A percentile compares a stretch with the other conserved stretches of the same genome.
These are phyloP conservation scores for Heteromeles arbutifolia DNA, from an alignment of 306 rosid genomes.

Conservation along the genomic window DNA sequence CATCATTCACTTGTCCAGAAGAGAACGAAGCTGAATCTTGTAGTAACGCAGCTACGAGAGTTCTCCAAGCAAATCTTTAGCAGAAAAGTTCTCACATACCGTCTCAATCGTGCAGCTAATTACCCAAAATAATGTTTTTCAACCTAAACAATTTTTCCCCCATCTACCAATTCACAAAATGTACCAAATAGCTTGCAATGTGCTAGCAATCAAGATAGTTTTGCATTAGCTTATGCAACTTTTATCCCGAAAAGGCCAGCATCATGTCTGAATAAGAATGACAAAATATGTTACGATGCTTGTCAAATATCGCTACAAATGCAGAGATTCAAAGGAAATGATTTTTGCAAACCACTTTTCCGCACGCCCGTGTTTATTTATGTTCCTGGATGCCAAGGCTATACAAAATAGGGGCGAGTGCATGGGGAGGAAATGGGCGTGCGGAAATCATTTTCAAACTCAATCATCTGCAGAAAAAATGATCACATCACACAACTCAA, in stretches of 20 bases:
- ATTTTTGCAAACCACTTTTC: too few species aligned
- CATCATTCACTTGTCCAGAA: background rate
- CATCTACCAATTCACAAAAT: background rate
- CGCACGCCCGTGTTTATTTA: too few species aligned
- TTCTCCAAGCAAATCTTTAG: background rate
- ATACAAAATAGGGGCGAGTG: too few species aligned
- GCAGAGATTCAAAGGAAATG: too few species aligned
- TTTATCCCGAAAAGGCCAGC: too few species aligned
- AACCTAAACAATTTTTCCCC: too few species aligned
- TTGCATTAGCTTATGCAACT: background rate
- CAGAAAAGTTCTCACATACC: background rate
- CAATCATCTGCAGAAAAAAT: background rate
- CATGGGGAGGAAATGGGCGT: too few species aligned
- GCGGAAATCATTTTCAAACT: background rate
- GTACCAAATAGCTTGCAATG: background rate
- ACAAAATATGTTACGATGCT: background rate
- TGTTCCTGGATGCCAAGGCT: too few species aligned
- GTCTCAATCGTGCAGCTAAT: background rate
- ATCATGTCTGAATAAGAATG: background rate
- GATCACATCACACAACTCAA: background rate
- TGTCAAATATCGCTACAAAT: too few species aligned
- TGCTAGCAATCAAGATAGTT: background rate
- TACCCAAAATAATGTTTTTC: background rate
- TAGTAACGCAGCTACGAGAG: background rate
- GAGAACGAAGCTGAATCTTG: background rate